Base-by-base conservation (phyloP, 306 rosid species). In the Potentilla sterilis region DNA sequence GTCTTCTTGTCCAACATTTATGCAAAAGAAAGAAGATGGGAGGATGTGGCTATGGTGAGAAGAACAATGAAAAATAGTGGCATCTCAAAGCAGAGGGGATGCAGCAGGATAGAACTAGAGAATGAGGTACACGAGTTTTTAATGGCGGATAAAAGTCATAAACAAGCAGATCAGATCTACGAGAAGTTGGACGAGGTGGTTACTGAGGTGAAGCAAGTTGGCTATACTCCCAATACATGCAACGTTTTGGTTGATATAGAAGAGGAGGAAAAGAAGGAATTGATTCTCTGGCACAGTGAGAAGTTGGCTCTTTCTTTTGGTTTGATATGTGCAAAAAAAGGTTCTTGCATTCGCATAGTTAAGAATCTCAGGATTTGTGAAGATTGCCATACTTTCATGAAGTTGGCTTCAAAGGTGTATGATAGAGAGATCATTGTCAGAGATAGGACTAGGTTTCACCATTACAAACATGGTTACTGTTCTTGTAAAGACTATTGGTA, bases 401-500 rank as follows among this genome's bases (percentile, higher is more conserved):
- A 93, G 75, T 81, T 91, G 80, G 91, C 82, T 78, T 93, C 97
- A n/a, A 86, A 81, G 85, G 87, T 84, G 41, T 89, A 85, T 80
- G 83, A 64, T 69, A 67, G 80, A 78, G 92, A 89, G 77, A 86
- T 91, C 77, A 81, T 89, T 70, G 78, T 86, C 59, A 85, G 92
- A 83, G 93, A 89, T 82, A 89, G 98, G 81, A 93, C 93, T 54
- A 77, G 97, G 76, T 89, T 93, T 84, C 98, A 93, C 78, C 96
- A 89, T 85, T 93, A 70, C 76, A 87, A 82, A 49, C 82, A 79
- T 59, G 97, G 97, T 77, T 28, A 54, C 24, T 93, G 97, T 80
- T 91, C 96, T 72, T 93, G 98, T 87, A 87, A 80, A 69, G 96
- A 91, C 79, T 88, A 84, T 66, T 92, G 96, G 94, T 90, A 47